Conservation (phyloP, 176 grass and related monocot species). For the Carex littledalei region DNA sequence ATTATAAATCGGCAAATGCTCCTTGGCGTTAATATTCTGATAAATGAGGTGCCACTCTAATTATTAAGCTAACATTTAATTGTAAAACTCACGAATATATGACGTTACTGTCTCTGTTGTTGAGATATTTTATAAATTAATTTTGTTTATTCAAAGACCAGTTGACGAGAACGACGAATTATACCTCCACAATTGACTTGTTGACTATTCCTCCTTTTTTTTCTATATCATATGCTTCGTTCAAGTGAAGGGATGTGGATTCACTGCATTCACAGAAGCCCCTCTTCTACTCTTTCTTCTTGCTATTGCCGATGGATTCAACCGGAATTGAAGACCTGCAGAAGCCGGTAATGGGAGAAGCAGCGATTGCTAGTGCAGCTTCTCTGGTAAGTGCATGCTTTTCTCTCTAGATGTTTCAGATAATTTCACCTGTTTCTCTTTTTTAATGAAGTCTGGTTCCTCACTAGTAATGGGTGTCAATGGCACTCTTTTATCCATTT, state of each 20-base stretch:
- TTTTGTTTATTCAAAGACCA: too few species aligned
- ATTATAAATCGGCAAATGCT: too few species aligned
- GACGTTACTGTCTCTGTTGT: too few species aligned
- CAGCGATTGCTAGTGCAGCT: not conserved
- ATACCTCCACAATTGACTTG: too few species aligned
- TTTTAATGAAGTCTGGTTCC: not conserved
- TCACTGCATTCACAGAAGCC: not conserved
- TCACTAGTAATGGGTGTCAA: too few species aligned
- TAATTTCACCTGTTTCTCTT: not conserved
- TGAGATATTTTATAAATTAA: too few species aligned
- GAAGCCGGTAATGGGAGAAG: not conserved
- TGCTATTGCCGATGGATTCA: not conserved
- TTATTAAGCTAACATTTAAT: too few species aligned
- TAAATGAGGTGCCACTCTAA: too few species aligned
- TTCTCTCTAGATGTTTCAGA: not conserved
- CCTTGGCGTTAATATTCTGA: too few species aligned
- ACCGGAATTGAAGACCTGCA: not conserved
- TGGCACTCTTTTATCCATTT: too few species aligned
- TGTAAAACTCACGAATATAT: too few species aligned
- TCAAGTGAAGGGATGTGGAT: not conserved
- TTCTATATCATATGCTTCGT: not conserved
- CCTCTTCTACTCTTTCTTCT: not conserved
- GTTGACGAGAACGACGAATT: too few species aligned
- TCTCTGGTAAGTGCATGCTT: not conserved
- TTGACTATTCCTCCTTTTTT: not conserved